phyloP scores from a whole-genome alignment of 345 rosid species.

The Eucalyptus pauciflora region DNA sequence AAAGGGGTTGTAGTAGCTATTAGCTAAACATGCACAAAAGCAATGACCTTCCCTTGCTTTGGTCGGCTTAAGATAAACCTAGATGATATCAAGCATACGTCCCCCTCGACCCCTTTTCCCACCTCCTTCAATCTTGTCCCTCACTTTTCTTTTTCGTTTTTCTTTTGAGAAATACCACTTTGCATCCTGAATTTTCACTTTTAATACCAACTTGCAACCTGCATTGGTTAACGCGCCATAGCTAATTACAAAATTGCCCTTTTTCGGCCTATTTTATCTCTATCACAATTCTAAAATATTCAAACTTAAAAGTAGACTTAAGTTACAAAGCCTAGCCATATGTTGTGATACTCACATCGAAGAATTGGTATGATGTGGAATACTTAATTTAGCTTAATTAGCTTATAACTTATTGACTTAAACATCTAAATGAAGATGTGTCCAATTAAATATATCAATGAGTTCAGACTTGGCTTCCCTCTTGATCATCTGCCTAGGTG shows the following conservation, averaged over 20 bases:
- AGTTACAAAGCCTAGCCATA: background rate
- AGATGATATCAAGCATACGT: background rate
- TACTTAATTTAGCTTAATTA: background rate
- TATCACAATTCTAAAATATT: background rate
- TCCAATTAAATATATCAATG: background rate
- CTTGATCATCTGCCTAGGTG: background rate
- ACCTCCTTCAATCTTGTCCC: background rate
- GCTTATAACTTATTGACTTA: background rate
- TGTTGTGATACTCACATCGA: background rate
- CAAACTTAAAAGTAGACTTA: background rate
- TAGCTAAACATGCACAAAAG: background rate
- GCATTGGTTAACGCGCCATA: background rate
- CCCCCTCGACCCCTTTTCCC: background rate
- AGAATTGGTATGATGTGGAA: background rate
- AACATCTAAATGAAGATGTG: fast-evolving
- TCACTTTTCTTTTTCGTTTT: background rate
- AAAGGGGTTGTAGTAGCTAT: background rate
- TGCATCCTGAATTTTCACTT: background rate
- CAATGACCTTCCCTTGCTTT: background rate
- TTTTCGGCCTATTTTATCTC: background rate
- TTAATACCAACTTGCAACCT: background rate
- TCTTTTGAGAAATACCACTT: background rate
- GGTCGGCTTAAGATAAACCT: slow-evolving; percentile 11
- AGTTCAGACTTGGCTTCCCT: background rate
- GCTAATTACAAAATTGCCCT: background rate